Conservation (phyloP, 2,329 filamentous ascomycete genomes). For the Aotearoamyces nothofagi region DNA sequence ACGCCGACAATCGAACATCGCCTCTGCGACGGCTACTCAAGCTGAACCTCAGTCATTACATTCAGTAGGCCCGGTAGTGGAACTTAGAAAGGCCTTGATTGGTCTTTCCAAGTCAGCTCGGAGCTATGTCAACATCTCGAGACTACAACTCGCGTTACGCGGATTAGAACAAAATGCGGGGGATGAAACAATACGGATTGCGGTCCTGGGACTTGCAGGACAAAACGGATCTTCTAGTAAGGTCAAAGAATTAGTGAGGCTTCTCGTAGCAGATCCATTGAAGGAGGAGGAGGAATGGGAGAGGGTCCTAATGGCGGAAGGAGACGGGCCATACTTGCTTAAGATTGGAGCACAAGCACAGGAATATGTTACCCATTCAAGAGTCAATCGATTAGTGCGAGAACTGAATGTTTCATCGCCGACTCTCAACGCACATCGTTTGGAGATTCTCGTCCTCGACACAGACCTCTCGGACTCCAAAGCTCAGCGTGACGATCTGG, state of each 20-base stretch:
- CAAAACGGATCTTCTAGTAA: conserved; percentile 23
- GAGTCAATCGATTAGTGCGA: conserved; percentile 29
- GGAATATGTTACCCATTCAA: background rate
- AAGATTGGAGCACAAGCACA: conserved; percentile 27
- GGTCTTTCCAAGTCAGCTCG: conserved; percentile 46
- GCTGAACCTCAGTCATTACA: background rate
- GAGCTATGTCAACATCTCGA: conserved; percentile 49
- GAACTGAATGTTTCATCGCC: conserved; percentile 50
- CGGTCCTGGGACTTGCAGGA: conserved; percentile 33
- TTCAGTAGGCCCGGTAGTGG: background rate
- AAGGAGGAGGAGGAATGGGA: conserved; percentile 51
- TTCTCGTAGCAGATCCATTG: conserved; percentile 58
- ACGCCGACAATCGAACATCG: background rate
- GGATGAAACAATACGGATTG: conserved; percentile 41
- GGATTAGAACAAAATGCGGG: conserved; percentile 42
- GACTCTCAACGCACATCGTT: conserved; percentile 39
- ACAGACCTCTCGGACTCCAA: conserved; percentile 35
- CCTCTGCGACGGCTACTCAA: background rate
- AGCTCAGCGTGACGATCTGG: conserved; percentile 25
- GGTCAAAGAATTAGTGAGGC: conserved; percentile 49
- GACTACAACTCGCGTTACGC: conserved; percentile 55
- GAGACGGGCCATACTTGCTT: conserved; percentile 45
- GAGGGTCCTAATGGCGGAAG: conserved; percentile 31
- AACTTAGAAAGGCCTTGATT: conserved; percentile 27
- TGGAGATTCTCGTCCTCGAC: conserved; percentile 48